These are phyloP conservation scores for Beauveria sp. DNA, from an alignment of 2,329 filamentous ascomycete species.

Conservation along the genomic window DNA sequence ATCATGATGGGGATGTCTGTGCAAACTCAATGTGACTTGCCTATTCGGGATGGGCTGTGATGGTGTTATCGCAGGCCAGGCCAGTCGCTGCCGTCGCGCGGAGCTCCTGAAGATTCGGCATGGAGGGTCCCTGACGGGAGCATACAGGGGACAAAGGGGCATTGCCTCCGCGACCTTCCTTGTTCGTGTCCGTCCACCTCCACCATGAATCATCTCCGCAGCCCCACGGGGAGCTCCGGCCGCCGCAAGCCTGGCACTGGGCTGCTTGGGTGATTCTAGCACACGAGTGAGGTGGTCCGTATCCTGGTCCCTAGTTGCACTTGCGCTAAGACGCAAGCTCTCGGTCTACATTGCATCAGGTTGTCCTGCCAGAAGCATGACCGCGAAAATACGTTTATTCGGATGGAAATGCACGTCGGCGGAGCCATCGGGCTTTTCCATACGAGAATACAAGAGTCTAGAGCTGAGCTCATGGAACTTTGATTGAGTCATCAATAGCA, in stretches of 20 bases:
- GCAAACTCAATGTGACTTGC: neutral
- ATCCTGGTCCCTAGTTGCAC: neutral
- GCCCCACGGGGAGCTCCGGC: conserved; percentile 1
- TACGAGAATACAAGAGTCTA: neutral
- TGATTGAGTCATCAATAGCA: neutral
- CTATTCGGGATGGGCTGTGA: neutral
- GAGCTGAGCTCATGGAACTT: neutral
- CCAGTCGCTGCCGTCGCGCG: no score
- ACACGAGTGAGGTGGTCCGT: neutral
- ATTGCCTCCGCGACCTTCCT: neutral
- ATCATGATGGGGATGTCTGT: neutral
- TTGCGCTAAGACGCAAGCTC: neutral
- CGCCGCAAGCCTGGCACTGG: neutral
- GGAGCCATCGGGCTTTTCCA: neutral
- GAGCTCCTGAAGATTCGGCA: neutral
- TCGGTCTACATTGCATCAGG: neutral
- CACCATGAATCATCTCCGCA: neutral
- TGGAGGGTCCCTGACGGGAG: neutral
- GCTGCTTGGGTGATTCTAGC: neutral
- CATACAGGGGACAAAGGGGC: neutral
- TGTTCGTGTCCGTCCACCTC: neutral
- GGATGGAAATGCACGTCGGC: neutral
- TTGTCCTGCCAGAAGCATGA: neutral
- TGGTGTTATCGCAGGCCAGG: no score
- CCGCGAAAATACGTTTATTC: neutral